Evolutionary conservation across 371 early-diverging fungal genomes (phyloP).

Genomic region (Mortierella sp.): DNA sequence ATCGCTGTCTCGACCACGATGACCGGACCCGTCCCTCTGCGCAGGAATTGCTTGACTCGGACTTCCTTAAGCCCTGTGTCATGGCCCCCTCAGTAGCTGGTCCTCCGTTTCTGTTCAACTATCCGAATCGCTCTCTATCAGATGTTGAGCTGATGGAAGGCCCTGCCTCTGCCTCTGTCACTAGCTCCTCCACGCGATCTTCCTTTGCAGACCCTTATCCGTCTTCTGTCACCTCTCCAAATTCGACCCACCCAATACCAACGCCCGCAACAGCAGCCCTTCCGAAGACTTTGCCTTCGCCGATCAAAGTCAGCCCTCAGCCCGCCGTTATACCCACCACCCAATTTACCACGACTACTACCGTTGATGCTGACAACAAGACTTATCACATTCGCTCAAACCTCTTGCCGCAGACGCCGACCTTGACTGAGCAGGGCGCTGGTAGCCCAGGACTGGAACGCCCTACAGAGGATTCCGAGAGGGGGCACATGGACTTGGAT

Average conservation of each 20-base stretch:
- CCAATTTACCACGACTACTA: constrained; percentile 41
- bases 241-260: constrained; percentile 8
- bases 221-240: constrained; percentile 22
- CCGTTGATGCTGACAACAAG: constrained; percentile 58
- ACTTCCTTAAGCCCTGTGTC: constrained; percentile 43
- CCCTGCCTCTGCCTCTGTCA: constrained; percentile 17
- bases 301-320: constrained; percentile 13
- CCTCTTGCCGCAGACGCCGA: constrained; percentile 44
- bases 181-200: constrained; percentile 15
- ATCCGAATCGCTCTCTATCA: constrained; percentile 8
- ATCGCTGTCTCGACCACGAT: constrained; percentile 72
- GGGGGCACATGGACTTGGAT: too few relatives aligned
- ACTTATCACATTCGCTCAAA: constrained; percentile 56
- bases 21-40: constrained; percentile 54
- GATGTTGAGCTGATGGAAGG: constrained; percentile 19
- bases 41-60: constrained; percentile 52
- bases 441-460: background rate
- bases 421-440: constrained; percentile 11
- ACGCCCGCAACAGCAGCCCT: constrained; percentile 12
- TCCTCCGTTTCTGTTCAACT: constrained; percentile 16
- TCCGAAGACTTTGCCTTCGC: constrained; percentile 5
- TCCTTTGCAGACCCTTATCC: constrained; percentile 15
- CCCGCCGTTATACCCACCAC: constrained; percentile 45
- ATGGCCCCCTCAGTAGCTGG: constrained; percentile 6
- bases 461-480: background rate